phyloP scores from a whole-genome alignment of 75 land plant genomes.

The Selaginella moellendorffii region DNA sequence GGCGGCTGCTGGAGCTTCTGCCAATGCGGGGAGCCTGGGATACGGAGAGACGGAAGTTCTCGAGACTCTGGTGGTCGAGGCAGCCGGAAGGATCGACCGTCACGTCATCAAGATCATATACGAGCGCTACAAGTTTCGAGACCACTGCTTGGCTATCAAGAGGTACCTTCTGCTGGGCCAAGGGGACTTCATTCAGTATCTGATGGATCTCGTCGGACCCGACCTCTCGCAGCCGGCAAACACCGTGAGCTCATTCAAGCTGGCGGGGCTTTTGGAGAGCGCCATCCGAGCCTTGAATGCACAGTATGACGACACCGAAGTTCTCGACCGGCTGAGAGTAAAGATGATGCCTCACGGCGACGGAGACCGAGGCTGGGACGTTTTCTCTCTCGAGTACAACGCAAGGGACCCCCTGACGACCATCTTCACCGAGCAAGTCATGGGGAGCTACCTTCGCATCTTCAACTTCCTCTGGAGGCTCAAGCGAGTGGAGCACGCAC shows the following conservation, averaged over 20 bases:
- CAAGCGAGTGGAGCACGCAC: slow-evolving; percentile 91
- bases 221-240: not conserved
- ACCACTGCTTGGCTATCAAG: not conserved
- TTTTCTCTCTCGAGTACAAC: slow-evolving; percentile 86
- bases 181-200: not conserved
- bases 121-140: not conserved
- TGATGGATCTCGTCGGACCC: not conserved
- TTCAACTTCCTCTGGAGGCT: slow-evolving; percentile 98
- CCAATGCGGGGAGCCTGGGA: not conserved
- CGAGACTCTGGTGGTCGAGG: not conserved
- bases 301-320: slow-evolving; percentile 88
- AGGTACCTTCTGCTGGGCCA: not conserved
- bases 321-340: slow-evolving; percentile 73
- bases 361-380: slow-evolving; percentile 99
- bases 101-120: not conserved
- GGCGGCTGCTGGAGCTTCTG: not conserved
- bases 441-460: slow-evolving; percentile 72
- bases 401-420: slow-evolving; percentile 86
- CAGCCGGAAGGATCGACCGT: not conserved
- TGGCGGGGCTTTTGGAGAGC: slow-evolving; percentile 81
- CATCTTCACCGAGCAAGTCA: slow-evolving; percentile 81
- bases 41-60: not conserved
- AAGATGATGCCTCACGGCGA: slow-evolving; percentile 92
- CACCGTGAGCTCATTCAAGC: slow-evolving; percentile 70
- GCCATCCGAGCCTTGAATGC: slow-evolving; percentile 95